Percentiles rank a stretch among this genome's conserved stretches.
Conservation (phyloP, 352 stramenopile species). For the Pythium monospermum region DNA sequence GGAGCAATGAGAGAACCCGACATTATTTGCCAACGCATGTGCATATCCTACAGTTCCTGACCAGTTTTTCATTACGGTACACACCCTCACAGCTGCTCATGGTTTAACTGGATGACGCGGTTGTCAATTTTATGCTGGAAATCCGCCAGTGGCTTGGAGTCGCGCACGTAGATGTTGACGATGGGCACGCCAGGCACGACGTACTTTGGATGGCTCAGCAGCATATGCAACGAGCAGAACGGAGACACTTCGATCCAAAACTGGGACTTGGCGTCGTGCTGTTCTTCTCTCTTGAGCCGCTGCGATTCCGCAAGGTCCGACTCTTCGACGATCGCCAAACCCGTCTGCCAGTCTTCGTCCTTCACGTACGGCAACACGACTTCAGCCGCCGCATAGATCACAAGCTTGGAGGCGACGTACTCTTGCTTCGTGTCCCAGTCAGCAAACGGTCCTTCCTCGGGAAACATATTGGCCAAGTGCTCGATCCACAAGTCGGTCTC, state of each 20-base stretch:
- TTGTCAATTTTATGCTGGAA: slow-evolving; percentile 65
- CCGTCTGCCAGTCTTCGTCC: slow-evolving; percentile 71
- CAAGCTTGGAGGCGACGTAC: slow-evolving; percentile 73
- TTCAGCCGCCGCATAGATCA: slow-evolving; percentile 68
- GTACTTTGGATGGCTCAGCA: slow-evolving; percentile 71
- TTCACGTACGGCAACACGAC: slow-evolving; percentile 62
- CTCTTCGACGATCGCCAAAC: slow-evolving; percentile 69
- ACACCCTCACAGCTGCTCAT: slow-evolving; percentile 16
- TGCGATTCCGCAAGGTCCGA: slow-evolving; percentile 56
- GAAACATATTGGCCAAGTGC: slow-evolving; percentile 88
- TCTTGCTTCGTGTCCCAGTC: slow-evolving; percentile 69
- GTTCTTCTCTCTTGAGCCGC: slow-evolving; percentile 59
- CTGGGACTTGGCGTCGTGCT: slow-evolving; percentile 73
- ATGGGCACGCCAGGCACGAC: slow-evolving; percentile 81
- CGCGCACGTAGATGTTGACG: slow-evolving; percentile 79
- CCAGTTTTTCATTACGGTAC: too few species aligned
- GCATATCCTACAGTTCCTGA: too few species aligned
- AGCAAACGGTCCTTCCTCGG: slow-evolving; percentile 76
- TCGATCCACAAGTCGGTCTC: slow-evolving; percentile 80
- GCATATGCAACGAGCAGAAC: slow-evolving; percentile 71
- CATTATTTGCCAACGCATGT: too few species aligned
- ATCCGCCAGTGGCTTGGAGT: slow-evolving; percentile 48
- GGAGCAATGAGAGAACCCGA: too few species aligned
- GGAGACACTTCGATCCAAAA: slow-evolving; percentile 74
- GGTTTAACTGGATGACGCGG: slow-evolving; percentile 46